A percentile compares a stretch with the other conserved stretches of the same genome.
These are phyloP conservation scores for Cunninghamia lanceolata DNA, from an alignment of 75 land plant genomes.

Conservation along the genomic window DNA sequence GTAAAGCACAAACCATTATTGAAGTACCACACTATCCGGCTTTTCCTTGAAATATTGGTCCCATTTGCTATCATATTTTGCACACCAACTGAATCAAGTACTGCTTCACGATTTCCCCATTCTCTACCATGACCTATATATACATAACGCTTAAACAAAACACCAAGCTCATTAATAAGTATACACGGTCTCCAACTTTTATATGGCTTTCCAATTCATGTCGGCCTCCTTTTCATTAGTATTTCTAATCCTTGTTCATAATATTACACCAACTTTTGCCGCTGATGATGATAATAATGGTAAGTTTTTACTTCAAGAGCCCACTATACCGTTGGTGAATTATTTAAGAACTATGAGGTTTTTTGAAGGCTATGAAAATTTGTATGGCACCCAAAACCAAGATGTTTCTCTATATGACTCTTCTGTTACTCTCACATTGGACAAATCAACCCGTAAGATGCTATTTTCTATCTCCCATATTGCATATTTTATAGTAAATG, in stretches of 20 bases:
- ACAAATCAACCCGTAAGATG: slow-evolving; percentile 40
- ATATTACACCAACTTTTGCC: background rate
- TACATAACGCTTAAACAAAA: slow-evolving; percentile 15
- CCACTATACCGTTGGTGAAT: background rate
- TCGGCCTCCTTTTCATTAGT: slow-evolving; percentile 36
- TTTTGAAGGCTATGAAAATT: slow-evolving; percentile 5
- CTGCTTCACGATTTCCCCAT: slow-evolving; percentile 12
- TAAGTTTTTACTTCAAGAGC: background rate
- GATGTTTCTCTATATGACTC: slow-evolving; percentile 25
- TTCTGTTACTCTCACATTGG: slow-evolving; percentile 54
- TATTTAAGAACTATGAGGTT: background rate
- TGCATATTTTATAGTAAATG: background rate
- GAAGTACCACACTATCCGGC: background rate
- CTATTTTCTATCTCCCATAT: background rate
- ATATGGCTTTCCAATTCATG: slow-evolving; percentile 24
- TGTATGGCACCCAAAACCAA: slow-evolving; percentile 62
- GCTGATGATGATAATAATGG: background rate
- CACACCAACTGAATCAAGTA: background rate
- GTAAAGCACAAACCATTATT: background rate
- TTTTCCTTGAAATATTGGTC: background rate
- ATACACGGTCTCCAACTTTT: background rate
- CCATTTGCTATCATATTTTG: no score
- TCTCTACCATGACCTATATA: slow-evolving; percentile 11
- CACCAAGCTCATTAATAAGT: slow-evolving; percentile 23
- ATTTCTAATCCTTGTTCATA: slow-evolving; percentile 30